Base-by-base conservation (phyloP, 2,329 filamentous ascomycete species). In the Seiridium cupressi region DNA sequence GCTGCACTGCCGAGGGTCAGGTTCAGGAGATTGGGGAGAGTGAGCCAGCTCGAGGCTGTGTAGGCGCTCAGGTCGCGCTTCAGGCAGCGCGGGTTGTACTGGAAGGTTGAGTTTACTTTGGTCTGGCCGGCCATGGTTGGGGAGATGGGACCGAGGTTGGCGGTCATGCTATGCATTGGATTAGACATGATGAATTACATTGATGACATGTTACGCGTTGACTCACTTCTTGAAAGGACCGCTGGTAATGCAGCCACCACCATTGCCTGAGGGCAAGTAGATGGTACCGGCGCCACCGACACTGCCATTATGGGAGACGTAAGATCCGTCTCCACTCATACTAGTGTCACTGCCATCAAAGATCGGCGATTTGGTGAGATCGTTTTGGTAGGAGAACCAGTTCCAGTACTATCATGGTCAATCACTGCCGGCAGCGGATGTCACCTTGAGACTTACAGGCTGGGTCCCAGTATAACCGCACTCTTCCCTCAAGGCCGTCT, bases 301-400 rank as follows among this genome's bases (percentile, higher is more conserved):
- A 54, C 58, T 63, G 60, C 72, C 66, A 55, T 70, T 47, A 31
- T 67, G 61, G 38, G 47, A 31, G 3, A 60, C 48, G 49, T 67
- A 71, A 10, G 69, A 61, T 31, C 82, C 82, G 60, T 84, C 79
- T 26, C 81, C 80, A 34, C 77, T 77, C 74, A 84, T 70, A 57
- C 76, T 80, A 55, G 77, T 81, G 34, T 76, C 77, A 62, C 78
- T 80, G 54, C 84, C 84, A 63, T 84, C 82, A 61, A 87, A 85
- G 54, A 85, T 68, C 11, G 82, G 80, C 0, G 82, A 84, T 58
- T 77, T 75, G 61, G 70, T 65, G 1, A 77, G 75, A 63, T 85
- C 77, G 3, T 73, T 62, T 2, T 78, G 73, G 70, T 78, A 79
- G 57, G 76, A 75, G 3, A 76, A 76, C 80, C 82, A 85, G 68